Evolutionary conservation across 2,329 filamentous ascomycete genomes (phyloP), one percentile per base, ranked within the genome.

Genomic region (Fusarium torulosum): DNA sequence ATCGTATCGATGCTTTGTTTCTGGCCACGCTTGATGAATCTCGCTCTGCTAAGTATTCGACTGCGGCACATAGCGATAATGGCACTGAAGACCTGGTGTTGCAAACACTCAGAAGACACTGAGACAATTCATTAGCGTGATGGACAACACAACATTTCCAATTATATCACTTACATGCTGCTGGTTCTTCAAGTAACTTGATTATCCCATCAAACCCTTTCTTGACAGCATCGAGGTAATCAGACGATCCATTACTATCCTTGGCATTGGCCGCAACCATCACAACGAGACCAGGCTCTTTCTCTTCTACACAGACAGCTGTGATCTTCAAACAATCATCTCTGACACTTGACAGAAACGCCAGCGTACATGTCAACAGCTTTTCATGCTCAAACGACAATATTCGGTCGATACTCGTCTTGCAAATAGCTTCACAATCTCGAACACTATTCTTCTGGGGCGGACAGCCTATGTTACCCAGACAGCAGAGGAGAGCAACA

Each of bases 231-330:
- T 42, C n/a, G 19, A 71, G 45, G 57, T 71, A 68, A 3, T 21
- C 17, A 4, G 69, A 59, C 11, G 44, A 38, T 8, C 20, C 19
- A n/a, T 8, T 19, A 17, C 9, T 11, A 19, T 20, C 35, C 27
- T 38, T 55, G 6, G 66, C 60, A 45, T 74, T 74, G 35, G 50
- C 65, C 6, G 72, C 69, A 20, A 74, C 53, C 42, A 73, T 52
- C n/a, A 72, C 40, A 10, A 21, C 9, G 4, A 74, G 20, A 3
- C 51, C 20, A 17, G 40, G 7, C 7, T 27, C 13, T 6, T 10
- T 46, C 23, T 74, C 64, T 6, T 69, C 44, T 4, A 70, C 52
- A 37, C 69, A 70, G 7, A 70, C 72, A 15, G 72, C 71, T 9
- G 69, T 65, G 19, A 71, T 27, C 1, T 53, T 59, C 6, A 25